Evolutionary conservation across 495 filamentous ascomycete species (phyloP), one percentile per base, ranked within the genome.

Genomic region (Cairneyella variabilis): DNA sequence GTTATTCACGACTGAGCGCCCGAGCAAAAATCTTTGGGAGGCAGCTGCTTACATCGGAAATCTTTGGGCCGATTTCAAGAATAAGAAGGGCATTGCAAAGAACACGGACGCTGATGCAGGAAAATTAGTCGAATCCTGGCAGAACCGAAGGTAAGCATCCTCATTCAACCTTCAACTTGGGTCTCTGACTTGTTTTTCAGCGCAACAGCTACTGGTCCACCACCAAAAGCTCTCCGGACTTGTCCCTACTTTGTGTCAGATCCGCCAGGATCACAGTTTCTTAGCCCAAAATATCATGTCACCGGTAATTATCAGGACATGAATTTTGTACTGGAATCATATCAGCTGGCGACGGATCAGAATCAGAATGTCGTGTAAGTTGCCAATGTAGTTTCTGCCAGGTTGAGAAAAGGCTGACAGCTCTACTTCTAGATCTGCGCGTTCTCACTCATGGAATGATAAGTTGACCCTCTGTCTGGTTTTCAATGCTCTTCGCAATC

Each of bases 231-330:
- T 14, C 49, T 38, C 7, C 20, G 25, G 14, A 43, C 49, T 6
- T 52, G 37, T 28, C 49, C 49, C 2, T 41, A 42, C 23, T 52
- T 52, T 25, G 38, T 52, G 3, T 52, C 36, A 7, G 49, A 52
- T 20, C 49, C 49, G 17, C 49, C 49, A 2, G 49, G 49, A 22
- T 52, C 49, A 7, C 49, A 43, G n/a, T 17, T 42, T 3, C 25
- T 52, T 6, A 43, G 38, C 26, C n/a, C n/a, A n/a, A 10, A 32
- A 6, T 26, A 12, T 9, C 43, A 42, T 26, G 6, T 12, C 1
- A 22, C 21, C n/a, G 16, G 5, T 32, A 12, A n/a, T 7, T 27
- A 17, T 26, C 6, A 43, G n/a, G 49, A 30, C 11, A n/a, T 52
- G 9, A 21, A 27, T 8, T 18, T 52, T 2, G 38, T 52, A 8